Base-by-base conservation (phyloP, 805 yeast species). In the Hanseniaspora taiwanica region DNA sequence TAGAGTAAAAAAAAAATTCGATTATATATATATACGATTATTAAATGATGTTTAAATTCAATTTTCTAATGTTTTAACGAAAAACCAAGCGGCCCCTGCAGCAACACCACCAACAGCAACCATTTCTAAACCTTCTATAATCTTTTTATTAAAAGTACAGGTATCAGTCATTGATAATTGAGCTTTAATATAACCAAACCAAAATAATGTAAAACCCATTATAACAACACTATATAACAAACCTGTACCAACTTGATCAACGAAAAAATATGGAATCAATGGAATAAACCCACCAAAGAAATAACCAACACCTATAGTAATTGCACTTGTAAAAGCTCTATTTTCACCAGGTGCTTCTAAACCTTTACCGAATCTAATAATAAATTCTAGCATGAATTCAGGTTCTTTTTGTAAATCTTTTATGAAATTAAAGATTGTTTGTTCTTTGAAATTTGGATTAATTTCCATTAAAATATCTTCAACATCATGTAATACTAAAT, bases 1-100 rank as follows among this genome's bases (percentile, higher is more conserved):
- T 54, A n/a, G 56, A 54, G 18, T 47, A 35, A 12, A n/a, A n/a
- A n/a, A n/a, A n/a, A n/a, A n/a, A n/a, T n/a, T n/a, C n/a, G n/a
- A n/a, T 9, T 29, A 29, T 3, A 29, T n/a, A 29, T 29, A 29
- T n/a, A 29, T 23, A 23, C 25, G 8, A 9, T n/a, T n/a, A n/a
- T n/a, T n/a, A n/a, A n/a, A n/a, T n/a, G n/a, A n/a, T n/a, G n/a
- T n/a, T 23, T 23, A 7, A 7, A 23, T 23, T 20, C 37, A 38
- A 16, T 35, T 35, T 8, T 53, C 95, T 45, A 89, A 76, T 47
- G 79, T 58, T 56, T 77, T 80, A 25, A 89, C 98, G 56, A 87
- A 72, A 35, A 74, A 75, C 94, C 95, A 89, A 9, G 98, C 98
- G 19, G 94, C 82, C 4, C 95, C 94, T 4, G 98, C 97, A 18